These are phyloP conservation scores for Dactylellina leptospora DNA, from an alignment of 2,329 filamentous ascomycete genomes.

Conservation along the genomic window DNA sequence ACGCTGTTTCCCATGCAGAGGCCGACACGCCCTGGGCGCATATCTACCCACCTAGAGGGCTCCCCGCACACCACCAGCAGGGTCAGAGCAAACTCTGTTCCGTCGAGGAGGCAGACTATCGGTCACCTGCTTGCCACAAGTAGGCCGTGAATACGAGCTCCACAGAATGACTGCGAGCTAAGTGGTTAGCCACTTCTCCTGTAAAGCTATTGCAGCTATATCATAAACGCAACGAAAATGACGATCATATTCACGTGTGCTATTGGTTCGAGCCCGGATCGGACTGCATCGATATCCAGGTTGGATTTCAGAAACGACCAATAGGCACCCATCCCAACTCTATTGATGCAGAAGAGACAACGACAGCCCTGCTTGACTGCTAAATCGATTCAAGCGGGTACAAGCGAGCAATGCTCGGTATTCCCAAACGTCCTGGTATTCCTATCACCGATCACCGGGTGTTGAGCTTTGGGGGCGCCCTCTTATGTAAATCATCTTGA, in stretches of 20 bases:
- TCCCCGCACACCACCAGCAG: slow-evolving; percentile 17
- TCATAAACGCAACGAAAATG: slow-evolving; percentile 32
- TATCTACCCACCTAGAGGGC: not conserved
- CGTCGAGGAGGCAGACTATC: slow-evolving; percentile 11
- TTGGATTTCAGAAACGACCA: slow-evolving; percentile 15
- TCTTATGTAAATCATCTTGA: slow-evolving; percentile 40
- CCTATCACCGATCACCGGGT: slow-evolving; percentile 19
- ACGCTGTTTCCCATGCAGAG: not conserved
- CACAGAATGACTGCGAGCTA: slow-evolving; percentile 10
- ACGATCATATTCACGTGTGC: slow-evolving; percentile 37
- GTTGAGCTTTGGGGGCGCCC: slow-evolving; percentile 1
- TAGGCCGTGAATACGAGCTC: slow-evolving; percentile 42
- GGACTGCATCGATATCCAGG: slow-evolving; percentile 35
- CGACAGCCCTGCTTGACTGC: slow-evolving; percentile 34
- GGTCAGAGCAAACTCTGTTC: slow-evolving; percentile 17
- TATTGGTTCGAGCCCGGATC: slow-evolving; percentile 19
- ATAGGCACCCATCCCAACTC: slow-evolving; percentile 47
- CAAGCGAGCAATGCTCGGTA: slow-evolving; percentile 35
- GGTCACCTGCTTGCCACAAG: slow-evolving; percentile 43
- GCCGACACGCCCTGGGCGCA: slow-evolving; percentile 7
- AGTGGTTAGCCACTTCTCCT: slow-evolving; percentile 18
- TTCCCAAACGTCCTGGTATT: slow-evolving; percentile 16
- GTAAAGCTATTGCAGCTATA: slow-evolving; percentile 37
- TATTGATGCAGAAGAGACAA: slow-evolving; percentile 40
- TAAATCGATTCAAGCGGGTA: slow-evolving; percentile 50